A percentile compares a stretch with the other conserved stretches of the same genome.
Evolutionary conservation across 257 asterid species (phyloP).

Genomic region (Rubia yunnanensis): DNA sequence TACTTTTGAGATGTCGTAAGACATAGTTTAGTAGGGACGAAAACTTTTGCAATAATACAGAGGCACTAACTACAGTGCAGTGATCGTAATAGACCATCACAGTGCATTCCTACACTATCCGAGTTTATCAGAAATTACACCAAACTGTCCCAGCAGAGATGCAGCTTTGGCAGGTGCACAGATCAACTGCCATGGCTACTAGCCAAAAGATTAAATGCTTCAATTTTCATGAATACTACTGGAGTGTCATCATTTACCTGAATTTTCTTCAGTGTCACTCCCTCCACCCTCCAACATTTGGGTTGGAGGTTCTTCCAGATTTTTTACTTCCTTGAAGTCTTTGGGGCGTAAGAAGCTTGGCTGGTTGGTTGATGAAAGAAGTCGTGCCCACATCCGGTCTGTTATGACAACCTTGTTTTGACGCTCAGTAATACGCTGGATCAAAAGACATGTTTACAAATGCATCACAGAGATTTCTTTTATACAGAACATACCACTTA

Average conservation of each 20-base stretch:
- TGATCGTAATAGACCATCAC: slow-evolving; percentile 39
- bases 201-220: slow-evolving; percentile 9
- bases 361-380: slow-evolving; percentile 51
- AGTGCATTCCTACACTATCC: slow-evolving; percentile 44
- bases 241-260: slow-evolving; percentile 23
- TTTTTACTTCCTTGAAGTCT: slow-evolving; percentile 7
- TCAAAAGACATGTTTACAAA: background rate
- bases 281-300: slow-evolving; percentile 20
- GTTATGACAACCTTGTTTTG: slow-evolving; percentile 47
- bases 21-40: background rate
- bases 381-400: slow-evolving; percentile 50
- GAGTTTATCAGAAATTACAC: slow-evolving; percentile 21
- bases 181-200: slow-evolving; percentile 13
- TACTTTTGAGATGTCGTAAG: background rate
- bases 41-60: slow-evolving; percentile 17
- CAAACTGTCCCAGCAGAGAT: slow-evolving; percentile 13
- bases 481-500: background rate
- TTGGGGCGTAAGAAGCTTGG: slow-evolving; percentile 35
- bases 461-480: background rate
- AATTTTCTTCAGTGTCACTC: slow-evolving; percentile 5
- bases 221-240: slow-evolving; percentile 17
- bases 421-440: slow-evolving; percentile 37
- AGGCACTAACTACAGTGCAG: slow-evolving; percentile 39
- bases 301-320: slow-evolving; percentile 9
- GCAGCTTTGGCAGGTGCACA: slow-evolving; percentile 8